Evolutionary conservation across 768 basidiomycete genomes (phyloP), one percentile per base, ranked within the genome.

Genomic region (Austroboletus eburneus): DNA sequence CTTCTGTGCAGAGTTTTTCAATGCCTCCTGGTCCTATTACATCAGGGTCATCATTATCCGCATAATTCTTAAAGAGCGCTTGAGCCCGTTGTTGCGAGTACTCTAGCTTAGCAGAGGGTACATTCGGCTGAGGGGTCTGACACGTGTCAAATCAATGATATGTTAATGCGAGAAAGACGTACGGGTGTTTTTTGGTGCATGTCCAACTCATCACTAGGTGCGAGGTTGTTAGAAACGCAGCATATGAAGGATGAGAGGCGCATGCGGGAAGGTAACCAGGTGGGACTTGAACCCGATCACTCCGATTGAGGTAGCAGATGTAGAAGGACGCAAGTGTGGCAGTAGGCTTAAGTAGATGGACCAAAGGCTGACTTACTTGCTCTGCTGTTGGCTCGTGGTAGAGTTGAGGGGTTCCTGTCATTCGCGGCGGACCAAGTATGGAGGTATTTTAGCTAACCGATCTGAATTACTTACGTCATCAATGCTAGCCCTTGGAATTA

Each of bases 11-110:
- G 23, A 93, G 66, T 43, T 67, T 71, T 63, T 84, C 81, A 51
- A 91, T 80, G 2, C 87, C 87, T 48, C 81, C 86, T 1, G 85
- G 76, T 1, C 81, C 83, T 55, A 92, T 89, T 36, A 76, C 69
- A 29, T 63, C 56, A 12, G 59, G 49, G 38, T 68, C 59, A 12
- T 78, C 69, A 21, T 73, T 68, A 39, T 88, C 85, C 8, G 80
- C 78, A 57, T 87, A 89, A 3, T 59, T 64, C 42, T 68, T 68
- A 71, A 91, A 91, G 14, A 90, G 71, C 1, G 66, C 67, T 20
- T 72, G 66, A 16, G 81, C 74, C 38, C 73, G 75, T 36, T 74
- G 65, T 12, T 72, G 57, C 16, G 72, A 73, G 65, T 85, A 89
- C 9, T 76, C 62, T 23, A 60, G 35, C 38, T 10, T 43, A 32